Evolutionary conservation across 2,329 filamentous ascomycete species (phyloP).

Genomic region (Apiospora phragmitis): DNA sequence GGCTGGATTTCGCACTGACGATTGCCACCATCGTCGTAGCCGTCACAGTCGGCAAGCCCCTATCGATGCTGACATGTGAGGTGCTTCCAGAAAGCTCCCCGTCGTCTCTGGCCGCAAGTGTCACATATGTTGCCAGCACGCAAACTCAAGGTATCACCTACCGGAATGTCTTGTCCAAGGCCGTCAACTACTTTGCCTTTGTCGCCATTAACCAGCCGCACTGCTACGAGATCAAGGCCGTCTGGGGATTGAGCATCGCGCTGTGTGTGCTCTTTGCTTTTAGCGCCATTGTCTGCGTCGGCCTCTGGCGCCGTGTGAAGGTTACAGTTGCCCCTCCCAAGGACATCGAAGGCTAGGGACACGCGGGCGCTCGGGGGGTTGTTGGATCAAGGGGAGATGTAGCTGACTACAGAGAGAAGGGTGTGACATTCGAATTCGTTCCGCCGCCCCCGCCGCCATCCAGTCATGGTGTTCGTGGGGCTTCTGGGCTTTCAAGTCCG

Average conservation of each 20-base stretch:
- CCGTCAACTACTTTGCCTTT: conserved; percentile 46
- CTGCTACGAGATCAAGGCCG: conserved; percentile 81
- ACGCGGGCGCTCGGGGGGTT: conserved; percentile 42
- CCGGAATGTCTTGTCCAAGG: conserved; percentile 24
- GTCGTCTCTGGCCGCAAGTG: conserved; percentile 32
- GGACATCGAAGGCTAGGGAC: conserved; percentile 51
- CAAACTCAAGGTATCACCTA: conserved; percentile 25
- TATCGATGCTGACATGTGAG: conserved; percentile 76
- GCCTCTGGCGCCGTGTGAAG: conserved; percentile 64
- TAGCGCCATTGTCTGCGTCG: conserved; percentile 56
- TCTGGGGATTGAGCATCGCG: conserved; percentile 84
- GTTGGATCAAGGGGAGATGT: conserved; percentile 4
- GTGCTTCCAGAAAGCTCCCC: conserved; percentile 44
- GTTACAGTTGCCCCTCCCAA: conserved; percentile 38
- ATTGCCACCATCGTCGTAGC: conserved; percentile 78
- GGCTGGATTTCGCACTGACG: conserved; percentile 67
- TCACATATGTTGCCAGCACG: conserved; percentile 21
- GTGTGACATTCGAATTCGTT: conserved; percentile 10
- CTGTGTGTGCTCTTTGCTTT: conserved; percentile 72
- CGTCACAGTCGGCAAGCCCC: conserved; percentile 75
- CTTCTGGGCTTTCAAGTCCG: not conserved
- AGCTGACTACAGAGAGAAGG: conserved; percentile 15
- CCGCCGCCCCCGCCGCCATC: conserved; percentile 10
- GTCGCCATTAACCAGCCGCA: conserved; percentile 57
- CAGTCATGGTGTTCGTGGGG: conserved; percentile 4